Conservation (phyloP, 176 grass and related monocot species). For the Cymbopogon citratus region DNA sequence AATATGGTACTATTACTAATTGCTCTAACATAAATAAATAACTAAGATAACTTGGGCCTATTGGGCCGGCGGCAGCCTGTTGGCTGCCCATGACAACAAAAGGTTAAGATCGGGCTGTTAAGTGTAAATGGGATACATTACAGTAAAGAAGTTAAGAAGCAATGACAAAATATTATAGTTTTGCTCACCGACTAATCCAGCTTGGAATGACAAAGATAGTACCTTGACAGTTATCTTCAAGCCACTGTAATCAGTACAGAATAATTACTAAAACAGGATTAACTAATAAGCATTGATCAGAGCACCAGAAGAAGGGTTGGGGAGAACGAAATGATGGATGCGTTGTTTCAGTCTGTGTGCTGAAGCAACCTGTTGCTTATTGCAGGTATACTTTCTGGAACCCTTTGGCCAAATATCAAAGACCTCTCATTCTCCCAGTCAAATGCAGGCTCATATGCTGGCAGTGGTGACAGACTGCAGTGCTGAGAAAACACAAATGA, state of each 20-base stretch:
- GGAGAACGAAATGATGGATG: neutral
- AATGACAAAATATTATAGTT: constrained; percentile 18
- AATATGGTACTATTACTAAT: too few relatives aligned
- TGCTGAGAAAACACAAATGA: constrained; percentile 60
- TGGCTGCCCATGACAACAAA: constrained; percentile 9
- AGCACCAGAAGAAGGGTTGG: neutral
- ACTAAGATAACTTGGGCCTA: too few relatives aligned
- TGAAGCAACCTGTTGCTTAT: constrained; percentile 72
- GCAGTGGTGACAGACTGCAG: constrained; percentile 76
- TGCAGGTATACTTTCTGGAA: constrained; percentile 70
- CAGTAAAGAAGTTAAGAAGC: constrained; percentile 13
- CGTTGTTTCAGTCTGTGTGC: constrained; percentile 10
- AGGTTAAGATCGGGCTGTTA: constrained; percentile 2
- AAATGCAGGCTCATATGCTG: constrained; percentile 93
- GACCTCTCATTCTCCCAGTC: constrained; percentile 99
- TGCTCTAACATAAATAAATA: too few relatives aligned
- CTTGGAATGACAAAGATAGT: constrained; percentile 93
- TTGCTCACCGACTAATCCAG: constrained; percentile 89
- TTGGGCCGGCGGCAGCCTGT: too few relatives aligned
- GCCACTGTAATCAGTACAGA: constrained; percentile 50
- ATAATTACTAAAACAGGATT: constrained; percentile 36
- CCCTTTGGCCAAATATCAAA: constrained; percentile 92
- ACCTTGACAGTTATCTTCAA: constrained; percentile 98
- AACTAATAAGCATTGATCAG: constrained; percentile 1
- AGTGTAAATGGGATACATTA: constrained; percentile 10